Conservation (phyloP, 2,329 filamentous ascomycete genomes). For the Juglanconis oblonga region DNA sequence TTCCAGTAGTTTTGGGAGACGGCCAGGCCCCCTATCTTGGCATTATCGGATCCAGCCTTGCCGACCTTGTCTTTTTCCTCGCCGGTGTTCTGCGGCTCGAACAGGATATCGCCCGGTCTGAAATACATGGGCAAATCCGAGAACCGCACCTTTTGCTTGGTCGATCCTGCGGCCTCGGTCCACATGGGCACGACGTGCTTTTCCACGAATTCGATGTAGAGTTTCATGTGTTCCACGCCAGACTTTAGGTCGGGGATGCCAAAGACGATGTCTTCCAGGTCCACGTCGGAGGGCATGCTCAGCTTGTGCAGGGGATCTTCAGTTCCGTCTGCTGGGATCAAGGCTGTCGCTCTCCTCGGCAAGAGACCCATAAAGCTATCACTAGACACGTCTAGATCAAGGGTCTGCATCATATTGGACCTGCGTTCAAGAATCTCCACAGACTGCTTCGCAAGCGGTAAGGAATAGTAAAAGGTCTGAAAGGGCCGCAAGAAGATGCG, state of each 20-base stretch:
- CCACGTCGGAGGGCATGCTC: neutral
- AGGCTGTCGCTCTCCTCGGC: neutral
- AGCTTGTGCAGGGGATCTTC: neutral
- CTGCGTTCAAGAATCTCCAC: neutral
- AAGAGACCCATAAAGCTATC: neutral
- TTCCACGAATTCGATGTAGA: constrained; percentile 8
- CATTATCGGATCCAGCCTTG: neutral
- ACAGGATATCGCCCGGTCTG: constrained; percentile 1
- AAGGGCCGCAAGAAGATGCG: constrained; percentile 21
- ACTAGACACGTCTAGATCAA: neutral
- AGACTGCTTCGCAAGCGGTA: constrained; percentile 13
- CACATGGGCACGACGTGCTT: constrained; percentile 5
- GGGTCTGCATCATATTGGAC: neutral
- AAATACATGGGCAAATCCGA: constrained; percentile 10
- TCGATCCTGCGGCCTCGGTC: neutral
- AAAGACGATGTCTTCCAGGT: neutral
- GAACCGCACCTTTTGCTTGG: constrained; percentile 2
- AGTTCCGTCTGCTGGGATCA: neutral
- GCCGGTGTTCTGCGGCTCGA: neutral
- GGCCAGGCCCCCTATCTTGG: neutral
- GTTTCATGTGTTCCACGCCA: neutral
- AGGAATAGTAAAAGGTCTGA: constrained; percentile 15
- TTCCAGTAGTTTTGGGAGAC: neutral
- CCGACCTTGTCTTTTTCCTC: neutral
- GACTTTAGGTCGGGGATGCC: neutral